Evolutionary conservation across 495 filamentous ascomycete species (phyloP).

Genomic region (Neurospora sp.): DNA sequence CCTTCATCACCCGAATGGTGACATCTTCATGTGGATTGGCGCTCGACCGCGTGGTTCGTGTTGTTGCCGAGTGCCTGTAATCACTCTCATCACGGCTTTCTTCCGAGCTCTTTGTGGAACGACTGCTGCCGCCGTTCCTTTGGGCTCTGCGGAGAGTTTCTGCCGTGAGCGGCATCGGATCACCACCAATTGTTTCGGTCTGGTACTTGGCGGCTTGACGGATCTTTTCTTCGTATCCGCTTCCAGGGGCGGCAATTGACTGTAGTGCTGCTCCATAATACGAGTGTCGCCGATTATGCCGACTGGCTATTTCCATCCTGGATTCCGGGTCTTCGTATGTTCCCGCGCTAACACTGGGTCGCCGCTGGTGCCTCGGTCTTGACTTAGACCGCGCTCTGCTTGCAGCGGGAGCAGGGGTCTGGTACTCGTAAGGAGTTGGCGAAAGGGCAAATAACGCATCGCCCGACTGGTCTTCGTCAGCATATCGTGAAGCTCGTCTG

Average conservation of each 20-base stretch:
- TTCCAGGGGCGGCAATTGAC: conserved; percentile 15
- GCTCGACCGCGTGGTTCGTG: conserved; percentile 41
- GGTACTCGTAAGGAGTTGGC: conserved; percentile 16
- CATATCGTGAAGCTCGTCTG: conserved; percentile 25
- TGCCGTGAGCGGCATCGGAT: conserved; percentile 35
- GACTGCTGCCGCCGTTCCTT: conserved; percentile 37
- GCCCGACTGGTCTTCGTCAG: conserved; percentile 24
- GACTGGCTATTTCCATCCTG: conserved; percentile 19
- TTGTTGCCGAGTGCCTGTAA: conserved; percentile 43
- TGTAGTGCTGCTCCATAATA: conserved; percentile 17
- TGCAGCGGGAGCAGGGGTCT: conserved; percentile 1
- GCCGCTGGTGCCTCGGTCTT: conserved; percentile 1
- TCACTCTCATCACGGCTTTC: conserved; percentile 48
- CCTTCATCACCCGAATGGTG: conserved; percentile 40
- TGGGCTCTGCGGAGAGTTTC: conserved; percentile 36
- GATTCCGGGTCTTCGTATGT: conserved; percentile 16
- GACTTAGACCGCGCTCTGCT: conserved; percentile 5
- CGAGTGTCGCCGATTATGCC: conserved; percentile 16
- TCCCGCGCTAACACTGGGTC: conserved; percentile 12
- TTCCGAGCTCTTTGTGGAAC: conserved; percentile 38
- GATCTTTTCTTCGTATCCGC: conserved; percentile 41
- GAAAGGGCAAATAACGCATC: conserved; percentile 25
- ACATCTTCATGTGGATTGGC: conserved; percentile 37
- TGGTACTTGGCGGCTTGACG: conserved; percentile 38
- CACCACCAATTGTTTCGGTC: conserved; percentile 35